Percentiles rank a stretch among this genome's conserved stretches.
Evolutionary conservation across 495 filamentous ascomycete genomes (phyloP).

Genomic region (Neurospora sp.): DNA sequence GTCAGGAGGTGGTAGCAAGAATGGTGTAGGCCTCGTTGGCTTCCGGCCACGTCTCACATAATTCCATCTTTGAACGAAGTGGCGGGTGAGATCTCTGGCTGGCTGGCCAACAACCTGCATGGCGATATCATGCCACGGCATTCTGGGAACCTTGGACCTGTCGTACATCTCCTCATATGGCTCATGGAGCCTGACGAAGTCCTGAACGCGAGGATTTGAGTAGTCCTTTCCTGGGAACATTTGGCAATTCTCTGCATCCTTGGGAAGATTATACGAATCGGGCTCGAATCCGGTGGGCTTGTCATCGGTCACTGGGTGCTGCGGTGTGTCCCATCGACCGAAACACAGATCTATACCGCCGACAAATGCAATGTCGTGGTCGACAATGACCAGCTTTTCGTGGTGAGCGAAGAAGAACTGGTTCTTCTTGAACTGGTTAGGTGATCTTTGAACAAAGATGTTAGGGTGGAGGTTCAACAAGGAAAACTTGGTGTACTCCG

Average conservation of each 20-base stretch:
- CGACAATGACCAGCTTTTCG: slow-evolving; percentile 91
- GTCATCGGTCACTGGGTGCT: slow-evolving; percentile 84
- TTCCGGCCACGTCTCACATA: slow-evolving; percentile 91
- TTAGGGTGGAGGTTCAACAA: slow-evolving; percentile 94
- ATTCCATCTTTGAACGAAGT: slow-evolving; percentile 99
- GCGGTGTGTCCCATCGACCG: slow-evolving; percentile 92
- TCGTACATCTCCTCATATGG: slow-evolving; percentile 99
- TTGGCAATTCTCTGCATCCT: slow-evolving; percentile 90
- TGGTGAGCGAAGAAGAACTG: slow-evolving; percentile 99
- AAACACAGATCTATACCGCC: slow-evolving; percentile 97
- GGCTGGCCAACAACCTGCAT: slow-evolving; percentile 99
- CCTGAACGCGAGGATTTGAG: slow-evolving; percentile 87
- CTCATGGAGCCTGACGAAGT: slow-evolving; percentile 89
- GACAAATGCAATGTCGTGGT: slow-evolving; percentile 92
- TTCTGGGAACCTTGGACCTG: slow-evolving; percentile 71
- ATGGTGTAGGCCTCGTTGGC: slow-evolving; percentile 86
- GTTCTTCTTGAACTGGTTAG: slow-evolving; percentile 95
- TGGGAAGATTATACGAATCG: slow-evolving; percentile 47
- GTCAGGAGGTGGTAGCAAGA: slow-evolving; percentile 87
- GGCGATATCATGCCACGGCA: slow-evolving; percentile 98
- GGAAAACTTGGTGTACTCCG: slow-evolving; percentile 97
- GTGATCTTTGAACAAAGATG: slow-evolving; percentile 88
- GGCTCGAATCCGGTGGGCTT: slow-evolving; percentile 91
- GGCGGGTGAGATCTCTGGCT: slow-evolving; percentile 83
- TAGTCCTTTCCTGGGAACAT: slow-evolving; percentile 98